Conservation (phyloP, 768 basidiomycete species). For the Infundibulicybe gibba region DNA sequence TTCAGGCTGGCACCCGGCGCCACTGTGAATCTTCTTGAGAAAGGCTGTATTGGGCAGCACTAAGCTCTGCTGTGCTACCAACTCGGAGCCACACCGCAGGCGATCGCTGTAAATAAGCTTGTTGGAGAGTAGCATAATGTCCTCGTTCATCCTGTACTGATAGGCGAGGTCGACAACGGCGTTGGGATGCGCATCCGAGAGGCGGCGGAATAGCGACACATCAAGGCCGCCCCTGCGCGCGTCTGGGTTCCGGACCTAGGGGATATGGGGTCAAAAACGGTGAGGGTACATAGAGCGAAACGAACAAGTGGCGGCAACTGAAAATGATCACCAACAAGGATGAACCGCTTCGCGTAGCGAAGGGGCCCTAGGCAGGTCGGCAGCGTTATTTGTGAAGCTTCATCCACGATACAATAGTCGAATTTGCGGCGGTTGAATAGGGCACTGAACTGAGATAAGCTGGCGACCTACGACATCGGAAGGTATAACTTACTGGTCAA, state of each 20-base stretch:
- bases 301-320: constrained; percentile 92
- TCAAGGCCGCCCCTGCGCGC: constrained; percentile 89
- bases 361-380: constrained; percentile 95
- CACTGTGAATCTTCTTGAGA: constrained; percentile 40
- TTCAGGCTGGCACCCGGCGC: constrained; percentile 22
- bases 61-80: constrained; percentile 60
- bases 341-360: constrained; percentile 84
- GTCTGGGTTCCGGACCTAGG: constrained; percentile 72
- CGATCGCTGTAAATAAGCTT: constrained; percentile 78
- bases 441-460: constrained; percentile 43
- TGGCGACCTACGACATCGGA: no score
- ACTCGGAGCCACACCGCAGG: constrained; percentile 73
- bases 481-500: constrained; percentile 83
- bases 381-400: constrained; percentile 95
- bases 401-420: constrained; percentile 97
- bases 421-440: constrained; percentile 83
- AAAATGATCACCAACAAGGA: constrained; percentile 96
- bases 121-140: constrained; percentile 93
- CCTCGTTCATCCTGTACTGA: constrained; percentile 96
- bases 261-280: not conserved
- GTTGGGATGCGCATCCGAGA: constrained; percentile 84
- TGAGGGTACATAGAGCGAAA: not conserved
- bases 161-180: constrained; percentile 82
- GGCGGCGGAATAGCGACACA: constrained; percentile 81
- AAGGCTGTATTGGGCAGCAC: constrained; percentile 44